These are phyloP conservation scores for Tolypocladium endophyticum DNA, from an alignment of 2,329 filamentous ascomycete species.

Conservation along the genomic window DNA sequence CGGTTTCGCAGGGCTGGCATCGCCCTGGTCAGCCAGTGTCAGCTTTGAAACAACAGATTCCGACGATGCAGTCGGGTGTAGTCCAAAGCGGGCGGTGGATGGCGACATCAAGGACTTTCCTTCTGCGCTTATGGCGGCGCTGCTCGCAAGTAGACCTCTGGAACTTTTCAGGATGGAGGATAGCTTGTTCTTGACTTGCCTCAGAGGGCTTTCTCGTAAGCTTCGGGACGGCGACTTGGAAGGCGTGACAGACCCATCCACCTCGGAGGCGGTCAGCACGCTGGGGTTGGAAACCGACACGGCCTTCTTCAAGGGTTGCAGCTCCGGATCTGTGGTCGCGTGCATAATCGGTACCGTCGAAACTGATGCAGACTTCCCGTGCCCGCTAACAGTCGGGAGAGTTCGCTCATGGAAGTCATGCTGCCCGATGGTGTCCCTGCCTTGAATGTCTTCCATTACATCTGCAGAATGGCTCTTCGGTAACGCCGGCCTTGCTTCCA, in stretches of 20 bases:
- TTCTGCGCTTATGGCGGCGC: conserved; percentile 51
- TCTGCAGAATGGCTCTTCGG: conserved; percentile 53
- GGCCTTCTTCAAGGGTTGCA: conserved; percentile 41
- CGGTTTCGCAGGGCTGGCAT: conserved; percentile 31
- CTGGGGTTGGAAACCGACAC: conserved; percentile 49
- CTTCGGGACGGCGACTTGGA: conserved; percentile 45
- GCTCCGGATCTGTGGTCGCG: conserved; percentile 8
- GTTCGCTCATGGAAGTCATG: conserved; percentile 17
- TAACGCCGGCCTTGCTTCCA: conserved; percentile 36
- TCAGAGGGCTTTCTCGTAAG: conserved; percentile 67
- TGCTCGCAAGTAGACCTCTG: conserved; percentile 76
- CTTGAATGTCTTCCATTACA: conserved; percentile 45
- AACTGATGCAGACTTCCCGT: conserved; percentile 55
- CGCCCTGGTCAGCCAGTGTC: conserved; percentile 6
- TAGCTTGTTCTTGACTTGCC: conserved; percentile 85
- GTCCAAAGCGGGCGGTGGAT: conserved; percentile 33
- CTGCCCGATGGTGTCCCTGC: conserved; percentile 36
- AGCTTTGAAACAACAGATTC: conserved; percentile 30
- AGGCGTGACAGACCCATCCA: conserved; percentile 32
- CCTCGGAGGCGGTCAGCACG: conserved; percentile 36
- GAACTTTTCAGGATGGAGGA: conserved; percentile 86
- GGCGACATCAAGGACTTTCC: conserved; percentile 49
- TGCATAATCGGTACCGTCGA: conserved; percentile 33
- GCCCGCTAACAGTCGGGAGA: conserved; percentile 8
- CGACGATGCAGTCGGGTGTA: conserved; percentile 34